Base-by-base conservation (phyloP, 2,329 filamentous ascomycete species). In the Fusarium verrucosum region DNA sequence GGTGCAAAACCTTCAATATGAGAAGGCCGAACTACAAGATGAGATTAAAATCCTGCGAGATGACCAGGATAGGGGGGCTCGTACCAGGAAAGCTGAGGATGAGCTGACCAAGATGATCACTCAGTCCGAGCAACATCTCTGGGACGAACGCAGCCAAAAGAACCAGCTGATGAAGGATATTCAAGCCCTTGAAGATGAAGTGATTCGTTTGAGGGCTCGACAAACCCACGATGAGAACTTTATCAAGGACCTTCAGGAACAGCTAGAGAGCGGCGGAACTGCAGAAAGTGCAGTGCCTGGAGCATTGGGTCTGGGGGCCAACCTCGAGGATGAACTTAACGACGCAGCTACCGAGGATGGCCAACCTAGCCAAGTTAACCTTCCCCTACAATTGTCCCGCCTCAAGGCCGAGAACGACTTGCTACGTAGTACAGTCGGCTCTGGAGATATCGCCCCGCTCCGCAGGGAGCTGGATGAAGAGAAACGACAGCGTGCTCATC, bases 331-430 rank as follows among this genome's bases (percentile, higher is more conserved):
- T 58, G 87, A 89, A 72, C 79, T 89, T 6, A 82, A 85, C 47
- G 80, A 79, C 55, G 81, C 82, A 22, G 72, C 73, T 36, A 77
- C 78, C 57, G 76, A 79, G 7, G 75, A 75, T 33, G 70, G 63
- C 11, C 64, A 67, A 20, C 30, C 50, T 45, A 47, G 59, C 13
- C 74, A 76, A 13, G 71, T 75, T 11, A 79, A 79, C 50, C 75
- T 84, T 44, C 79, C 80, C 11, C 74, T 86, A 17, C 84, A 87
- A 70, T 72, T 87, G 20, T 85, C 85, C 26, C 82, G 87, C 30
- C 77, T 89, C 43, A 86, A 84, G 70, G 84, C 87, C 7, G 87
- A 89, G 73, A 88, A 87, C 66, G 81, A 83, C 32, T 73, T 89
- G 9, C 76, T 89, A 13, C 83, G 83, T 58, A 84, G 80, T 60